Percentiles rank a stretch among this genome's conserved stretches.
phyloP scores from a whole-genome alignment of 768 basidiomycete species.

The Filobasidium floriforme region DNA sequence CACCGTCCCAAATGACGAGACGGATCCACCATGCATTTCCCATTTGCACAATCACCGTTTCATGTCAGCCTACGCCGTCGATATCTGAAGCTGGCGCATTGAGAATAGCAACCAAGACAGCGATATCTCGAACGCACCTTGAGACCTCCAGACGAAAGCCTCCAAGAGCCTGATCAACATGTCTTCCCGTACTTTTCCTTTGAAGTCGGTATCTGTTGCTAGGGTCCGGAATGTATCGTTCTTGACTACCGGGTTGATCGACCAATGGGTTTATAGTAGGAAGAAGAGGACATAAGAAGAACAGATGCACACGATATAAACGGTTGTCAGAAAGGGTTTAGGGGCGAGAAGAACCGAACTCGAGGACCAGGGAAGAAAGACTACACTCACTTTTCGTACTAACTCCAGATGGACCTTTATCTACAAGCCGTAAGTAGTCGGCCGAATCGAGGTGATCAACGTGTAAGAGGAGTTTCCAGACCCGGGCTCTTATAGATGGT shows the following conservation, averaged over 20 bases:
- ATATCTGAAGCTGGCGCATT: no score
- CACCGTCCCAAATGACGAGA: background rate
- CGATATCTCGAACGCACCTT: background rate
- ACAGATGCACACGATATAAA: no score
- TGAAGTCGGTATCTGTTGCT: slow-evolving; percentile 95
- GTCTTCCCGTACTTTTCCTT: slow-evolving; percentile 90
- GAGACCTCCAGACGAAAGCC: slow-evolving; percentile 91
- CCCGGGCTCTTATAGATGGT: slow-evolving; percentile 41
- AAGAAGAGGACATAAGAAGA: slow-evolving; percentile 56
- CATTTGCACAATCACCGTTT: background rate
- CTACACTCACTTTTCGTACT: slow-evolving; percentile 42
- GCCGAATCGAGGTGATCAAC: slow-evolving; percentile 71
- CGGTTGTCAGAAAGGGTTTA: no score
- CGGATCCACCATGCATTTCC: background rate
- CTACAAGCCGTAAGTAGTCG: slow-evolving; percentile 43
- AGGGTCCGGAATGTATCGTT: slow-evolving; percentile 96
- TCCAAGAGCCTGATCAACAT: slow-evolving; percentile 94
- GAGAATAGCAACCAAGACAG: background rate
- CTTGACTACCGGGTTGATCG: no score
- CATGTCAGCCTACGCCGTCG: background rate
- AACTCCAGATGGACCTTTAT: slow-evolving; percentile 39
- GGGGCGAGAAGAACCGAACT: no score
- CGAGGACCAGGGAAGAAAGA: slow-evolving; percentile 52
- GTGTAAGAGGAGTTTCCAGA: slow-evolving; percentile 89
- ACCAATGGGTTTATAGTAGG: no score